Base-by-base conservation (phyloP, 1,139 yeast genomes). In the Suhomyces kunorum region DNA sequence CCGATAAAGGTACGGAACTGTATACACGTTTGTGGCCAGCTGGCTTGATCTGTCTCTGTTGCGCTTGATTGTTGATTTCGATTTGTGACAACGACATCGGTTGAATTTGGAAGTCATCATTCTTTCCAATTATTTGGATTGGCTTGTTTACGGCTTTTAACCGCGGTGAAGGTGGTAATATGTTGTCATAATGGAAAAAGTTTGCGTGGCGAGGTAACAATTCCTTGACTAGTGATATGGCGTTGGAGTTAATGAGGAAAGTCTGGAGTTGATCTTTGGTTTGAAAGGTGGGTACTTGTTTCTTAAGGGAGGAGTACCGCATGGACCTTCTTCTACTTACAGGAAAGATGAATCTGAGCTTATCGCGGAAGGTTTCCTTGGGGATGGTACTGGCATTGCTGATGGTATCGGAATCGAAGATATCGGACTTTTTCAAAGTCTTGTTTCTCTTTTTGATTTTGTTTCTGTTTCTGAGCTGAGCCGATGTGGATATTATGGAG, bases 311-410 rank as follows among this genome's bases (percentile, higher is more conserved):
- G 24, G 46, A 47, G 47, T 49, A 63, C 24, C 65, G 68, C 36
- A 69, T 59, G 0, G 76, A 68, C 4, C 61, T 61, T 32, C 58
- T 59, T 28, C 75, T 48, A 35, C 53, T 59, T 2, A 69, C 72
- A 3, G 75, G 74, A 44, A 70, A 71, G 8, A 56, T 42, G 36
- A 63, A 67, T 22, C 42, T 47, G 32, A 40, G 33, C 12, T 31
- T 36, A 11, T 45, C 47, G 20, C 31, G 34, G 14, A 42, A 38
- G 2, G 34, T 8, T 1, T 15, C 11, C 12, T 28, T 27, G 4
- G 36, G 29, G 1, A 26, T 12, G 2, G 38, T 26, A n/a, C 35
- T 30, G 11, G 34, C 28, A 24, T 26, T 30, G 14, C 30, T 37
- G n/a, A 22, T 18, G 16, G 32, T 22, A 4, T 36, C 44, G 8